phyloP scores from a whole-genome alignment of 2,329 filamentous ascomycete genomes.

The Pleurostoma richardsiae region DNA sequence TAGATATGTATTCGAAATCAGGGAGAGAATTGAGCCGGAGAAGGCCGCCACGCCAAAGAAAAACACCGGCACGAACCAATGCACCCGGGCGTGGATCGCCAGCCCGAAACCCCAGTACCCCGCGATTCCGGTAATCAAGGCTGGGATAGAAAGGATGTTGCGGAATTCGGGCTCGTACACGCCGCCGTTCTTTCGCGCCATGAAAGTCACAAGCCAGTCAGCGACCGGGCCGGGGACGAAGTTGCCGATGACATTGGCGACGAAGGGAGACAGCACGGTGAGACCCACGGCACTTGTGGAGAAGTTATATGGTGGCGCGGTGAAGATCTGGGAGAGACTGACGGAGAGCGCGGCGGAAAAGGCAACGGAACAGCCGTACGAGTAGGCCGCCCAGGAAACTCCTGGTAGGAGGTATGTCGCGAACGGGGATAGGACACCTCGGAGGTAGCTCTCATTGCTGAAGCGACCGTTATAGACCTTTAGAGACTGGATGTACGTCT shows the following conservation, averaged over 20 bases:
- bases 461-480: not conserved
- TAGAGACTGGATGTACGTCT: not conserved
- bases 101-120: constrained; percentile 31
- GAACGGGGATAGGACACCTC: not conserved
- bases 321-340: constrained; percentile 24
- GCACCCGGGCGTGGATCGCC: constrained; percentile 10
- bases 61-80: constrained; percentile 16
- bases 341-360: not conserved
- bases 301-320: constrained; percentile 31
- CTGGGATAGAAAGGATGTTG: constrained; percentile 26
- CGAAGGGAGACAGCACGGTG: constrained; percentile 28
- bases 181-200: constrained; percentile 28
- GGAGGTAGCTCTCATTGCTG: not conserved
- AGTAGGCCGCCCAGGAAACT: not conserved
- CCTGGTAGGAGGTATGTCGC: not conserved
- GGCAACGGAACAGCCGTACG: not conserved
- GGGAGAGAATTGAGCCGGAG: constrained; percentile 17
- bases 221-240: constrained; percentile 23
- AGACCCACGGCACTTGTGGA: constrained; percentile 29
- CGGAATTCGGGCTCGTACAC: constrained; percentile 38
- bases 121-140: constrained; percentile 22
- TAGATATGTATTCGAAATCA: constrained; percentile 25
- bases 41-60: constrained; percentile 18
- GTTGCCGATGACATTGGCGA: constrained; percentile 29
- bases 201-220: constrained; percentile 29